phyloP scores from a whole-genome alignment of 2,329 filamentous ascomycete genomes.

The Stachybotrys elegans region DNA sequence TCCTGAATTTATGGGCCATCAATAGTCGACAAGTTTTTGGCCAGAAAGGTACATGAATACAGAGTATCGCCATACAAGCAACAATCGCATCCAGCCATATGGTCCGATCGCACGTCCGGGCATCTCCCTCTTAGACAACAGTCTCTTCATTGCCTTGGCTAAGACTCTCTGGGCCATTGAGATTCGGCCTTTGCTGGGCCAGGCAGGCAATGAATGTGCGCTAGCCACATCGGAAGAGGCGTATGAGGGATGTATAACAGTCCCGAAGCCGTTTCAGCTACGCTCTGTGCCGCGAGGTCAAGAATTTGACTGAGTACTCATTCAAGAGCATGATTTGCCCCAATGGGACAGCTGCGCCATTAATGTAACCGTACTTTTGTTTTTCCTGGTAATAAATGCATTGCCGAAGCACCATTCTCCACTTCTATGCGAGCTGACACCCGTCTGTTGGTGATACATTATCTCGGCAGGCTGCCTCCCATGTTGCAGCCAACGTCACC shows the following conservation, averaged over 20 bases:
- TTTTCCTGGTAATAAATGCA: too few species aligned
- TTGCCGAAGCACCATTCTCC: too few species aligned
- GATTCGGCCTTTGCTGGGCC: constrained; percentile 2
- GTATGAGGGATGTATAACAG: background rate
- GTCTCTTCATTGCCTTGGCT: constrained; percentile 9
- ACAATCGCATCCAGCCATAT: background rate
- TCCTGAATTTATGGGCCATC: too few species aligned
- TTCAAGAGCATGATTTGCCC: too few species aligned
- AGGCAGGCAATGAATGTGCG: background rate
- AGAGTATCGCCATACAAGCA: background rate
- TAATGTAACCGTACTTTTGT: too few species aligned
- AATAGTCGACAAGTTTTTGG: background rate
- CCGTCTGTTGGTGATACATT: too few species aligned
- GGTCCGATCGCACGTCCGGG: constrained; percentile 34
- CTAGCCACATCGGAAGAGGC: background rate
- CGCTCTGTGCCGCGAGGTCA: too few species aligned
- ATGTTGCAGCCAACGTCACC: too few species aligned
- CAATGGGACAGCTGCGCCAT: too few species aligned
- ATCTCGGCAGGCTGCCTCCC: too few species aligned
- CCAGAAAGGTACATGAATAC: background rate
- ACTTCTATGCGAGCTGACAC: too few species aligned
- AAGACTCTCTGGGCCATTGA: constrained; percentile 9
- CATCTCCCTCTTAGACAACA: constrained; percentile 40
- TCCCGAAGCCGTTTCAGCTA: background rate
- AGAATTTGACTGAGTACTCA: too few species aligned